Conservation (phyloP, 2,329 filamentous ascomycete species). For the Hypoxylon sp. region DNA sequence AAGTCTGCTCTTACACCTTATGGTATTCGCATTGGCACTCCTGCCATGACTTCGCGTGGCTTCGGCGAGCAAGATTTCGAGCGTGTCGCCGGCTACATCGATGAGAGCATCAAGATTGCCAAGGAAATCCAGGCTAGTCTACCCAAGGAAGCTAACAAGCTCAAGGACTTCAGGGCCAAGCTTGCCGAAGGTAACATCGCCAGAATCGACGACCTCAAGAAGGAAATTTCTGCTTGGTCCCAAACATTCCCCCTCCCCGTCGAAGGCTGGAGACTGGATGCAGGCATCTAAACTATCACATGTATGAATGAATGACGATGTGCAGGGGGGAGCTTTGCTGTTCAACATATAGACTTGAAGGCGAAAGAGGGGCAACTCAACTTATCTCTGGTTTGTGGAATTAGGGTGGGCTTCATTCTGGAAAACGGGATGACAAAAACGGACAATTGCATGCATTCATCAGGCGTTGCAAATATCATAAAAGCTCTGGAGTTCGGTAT, state of each 20-base stretch:
- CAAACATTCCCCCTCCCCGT: constrained; percentile 93
- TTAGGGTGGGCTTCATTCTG: constrained; percentile 46
- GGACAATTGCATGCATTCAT: constrained; percentile 54
- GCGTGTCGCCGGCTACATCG: constrained; percentile 90
- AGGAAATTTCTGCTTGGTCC: constrained; percentile 92
- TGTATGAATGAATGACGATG: constrained; percentile 35
- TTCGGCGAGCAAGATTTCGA: constrained; percentile 95
- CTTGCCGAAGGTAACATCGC: constrained; percentile 82
- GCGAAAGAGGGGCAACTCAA: constrained; percentile 53
- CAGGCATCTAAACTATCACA: constrained; percentile 65
- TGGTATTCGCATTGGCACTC: constrained; percentile 95
- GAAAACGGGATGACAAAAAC: constrained; percentile 46
- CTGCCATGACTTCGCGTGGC: constrained; percentile 96
- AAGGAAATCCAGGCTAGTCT: constrained; percentile 87
- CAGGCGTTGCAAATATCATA: constrained; percentile 55
- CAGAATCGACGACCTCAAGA: constrained; percentile 87
- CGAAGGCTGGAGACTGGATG: constrained; percentile 76
- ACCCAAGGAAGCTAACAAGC: constrained; percentile 98
- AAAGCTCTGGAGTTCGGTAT: constrained; percentile 51
- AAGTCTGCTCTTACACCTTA: constrained; percentile 95
- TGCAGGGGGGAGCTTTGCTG: constrained; percentile 42
- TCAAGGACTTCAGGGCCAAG: constrained; percentile 99
- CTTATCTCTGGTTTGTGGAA: constrained; percentile 51
- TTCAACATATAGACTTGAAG: constrained; percentile 53
- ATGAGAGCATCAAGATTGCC: constrained; percentile 88